A percentile compares a stretch with the other conserved stretches of the same genome.
These are phyloP conservation scores for Rosa hybrid DNA, from an alignment of 331 rosid genomes.

Conservation along the genomic window DNA sequence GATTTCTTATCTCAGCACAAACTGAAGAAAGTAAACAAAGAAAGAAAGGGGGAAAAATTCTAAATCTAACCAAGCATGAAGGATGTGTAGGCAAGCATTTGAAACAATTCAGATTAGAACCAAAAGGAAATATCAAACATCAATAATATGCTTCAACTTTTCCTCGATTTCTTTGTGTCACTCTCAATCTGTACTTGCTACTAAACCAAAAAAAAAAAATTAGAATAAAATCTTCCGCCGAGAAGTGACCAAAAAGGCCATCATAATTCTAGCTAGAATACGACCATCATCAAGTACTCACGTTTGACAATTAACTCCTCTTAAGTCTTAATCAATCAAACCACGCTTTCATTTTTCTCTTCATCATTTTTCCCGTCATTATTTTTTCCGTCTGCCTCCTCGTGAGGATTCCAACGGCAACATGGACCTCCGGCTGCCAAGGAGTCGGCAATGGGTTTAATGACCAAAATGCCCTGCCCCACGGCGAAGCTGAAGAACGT, in stretches of 20 bases:
- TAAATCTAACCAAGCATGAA: background rate
- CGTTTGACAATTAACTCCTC: background rate
- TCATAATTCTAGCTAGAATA: background rate
- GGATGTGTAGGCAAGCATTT: background rate
- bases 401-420: constrained; percentile 17
- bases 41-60: background rate
- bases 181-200: background rate
- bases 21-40: background rate
- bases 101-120: background rate
- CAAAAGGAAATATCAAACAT: constrained; percentile 1
- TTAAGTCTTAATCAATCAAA: background rate
- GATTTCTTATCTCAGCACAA: background rate
- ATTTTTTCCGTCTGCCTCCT: background rate
- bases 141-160: background rate
- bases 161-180: background rate
- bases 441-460: constrained; percentile 66
- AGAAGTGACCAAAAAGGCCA: constrained; percentile 12
- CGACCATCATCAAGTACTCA: constrained; percentile 1
- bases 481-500: constrained; percentile 48
- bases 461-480: constrained; percentile 82
- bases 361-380: background rate
- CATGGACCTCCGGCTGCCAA: constrained; percentile 54
- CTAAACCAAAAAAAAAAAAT: background rate
- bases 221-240: background rate
- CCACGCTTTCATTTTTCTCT: background rate